Evolutionary conservation across 1,284 basidiomycete genomes (phyloP).

Genomic region (Sporisorium graminicola): DNA sequence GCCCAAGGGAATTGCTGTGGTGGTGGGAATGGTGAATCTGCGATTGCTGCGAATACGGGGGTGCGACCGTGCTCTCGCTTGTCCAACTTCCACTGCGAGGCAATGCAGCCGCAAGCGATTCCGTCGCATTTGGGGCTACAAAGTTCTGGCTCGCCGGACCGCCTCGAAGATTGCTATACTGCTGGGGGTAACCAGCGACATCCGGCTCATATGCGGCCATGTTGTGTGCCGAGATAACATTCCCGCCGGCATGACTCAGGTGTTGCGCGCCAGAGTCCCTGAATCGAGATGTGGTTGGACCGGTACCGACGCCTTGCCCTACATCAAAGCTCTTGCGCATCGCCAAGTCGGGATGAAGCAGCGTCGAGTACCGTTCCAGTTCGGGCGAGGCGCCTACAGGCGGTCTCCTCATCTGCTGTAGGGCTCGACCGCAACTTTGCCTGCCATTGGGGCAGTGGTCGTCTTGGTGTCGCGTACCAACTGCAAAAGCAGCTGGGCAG

Average conservation of each 20-base stretch:
- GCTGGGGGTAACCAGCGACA: background rate
- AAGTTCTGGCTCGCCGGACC: background rate
- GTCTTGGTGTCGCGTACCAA: background rate
- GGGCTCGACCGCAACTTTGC: background rate
- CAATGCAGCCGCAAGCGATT: constrained; percentile 32
- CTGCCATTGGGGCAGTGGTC: background rate
- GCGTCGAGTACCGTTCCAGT: constrained; percentile 6
- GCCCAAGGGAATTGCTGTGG: background rate
- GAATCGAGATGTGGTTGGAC: background rate
- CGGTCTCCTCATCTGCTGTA: background rate
- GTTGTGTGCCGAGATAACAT: background rate
- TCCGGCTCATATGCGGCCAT: constrained; percentile 11
- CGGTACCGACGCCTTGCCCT: background rate
- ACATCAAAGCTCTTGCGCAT: constrained; percentile 14
- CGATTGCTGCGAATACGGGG: background rate
- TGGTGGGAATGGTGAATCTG: background rate
- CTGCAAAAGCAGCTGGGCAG: background rate
- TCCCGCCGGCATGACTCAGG: background rate
- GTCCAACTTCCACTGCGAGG: constrained; percentile 3
- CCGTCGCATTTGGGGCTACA: constrained; percentile 10
- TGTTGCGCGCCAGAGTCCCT: background rate
- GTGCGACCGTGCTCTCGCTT: background rate
- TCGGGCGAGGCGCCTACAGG: background rate
- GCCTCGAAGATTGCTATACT: constrained; percentile 2
- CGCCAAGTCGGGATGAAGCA: constrained; percentile 7